phyloP scores from a whole-genome alignment of 176 grass and related monocot species.

The Oryza meyeriana region DNA sequence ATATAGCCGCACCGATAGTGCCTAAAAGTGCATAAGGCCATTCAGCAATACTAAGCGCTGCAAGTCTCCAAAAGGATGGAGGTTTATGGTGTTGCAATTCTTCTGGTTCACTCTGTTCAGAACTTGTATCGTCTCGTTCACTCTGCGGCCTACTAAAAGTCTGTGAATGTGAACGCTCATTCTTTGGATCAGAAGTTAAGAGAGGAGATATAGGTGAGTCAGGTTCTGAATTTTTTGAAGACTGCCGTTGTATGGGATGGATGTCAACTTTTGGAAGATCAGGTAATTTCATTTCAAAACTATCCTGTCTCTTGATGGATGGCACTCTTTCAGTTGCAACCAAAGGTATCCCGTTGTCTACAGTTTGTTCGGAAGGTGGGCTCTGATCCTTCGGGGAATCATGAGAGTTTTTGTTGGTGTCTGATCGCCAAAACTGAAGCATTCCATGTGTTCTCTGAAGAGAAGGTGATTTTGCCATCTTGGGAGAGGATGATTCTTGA shows the following conservation, averaged over 20 bases:
- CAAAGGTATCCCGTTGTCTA: slow-evolving; percentile 56
- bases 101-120: slow-evolving; percentile 67
- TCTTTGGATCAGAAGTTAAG: slow-evolving; percentile 92
- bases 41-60: slow-evolving; percentile 88
- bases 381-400: slow-evolving; percentile 87
- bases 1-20: slow-evolving; percentile 92
- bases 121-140: slow-evolving; percentile 61
- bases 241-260: slow-evolving; percentile 74
- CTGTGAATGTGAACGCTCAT: slow-evolving; percentile 96
- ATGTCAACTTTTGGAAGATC: slow-evolving; percentile 96
- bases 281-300: slow-evolving; percentile 85
- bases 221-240: slow-evolving; percentile 87
- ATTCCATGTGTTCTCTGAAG: slow-evolving; percentile 77
- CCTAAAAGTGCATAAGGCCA: slow-evolving; percentile 99
- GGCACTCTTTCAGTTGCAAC: slow-evolving; percentile 56
- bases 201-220: slow-evolving; percentile 99
- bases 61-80: slow-evolving; percentile 97
- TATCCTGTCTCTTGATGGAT: slow-evolving; percentile 92
- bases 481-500: slow-evolving; percentile 79
- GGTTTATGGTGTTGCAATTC: slow-evolving; percentile 58
- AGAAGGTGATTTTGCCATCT: slow-evolving; percentile 96
- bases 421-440: slow-evolving; percentile 65
- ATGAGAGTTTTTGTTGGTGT: slow-evolving; percentile 71
- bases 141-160: slow-evolving; percentile 86
- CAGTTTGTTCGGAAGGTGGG: slow-evolving; percentile 67